Evolutionary conservation across 106 monocot species (phyloP), one percentile per base, ranked within the genome.

Genomic region (Dioscorea dumetorum): DNA sequence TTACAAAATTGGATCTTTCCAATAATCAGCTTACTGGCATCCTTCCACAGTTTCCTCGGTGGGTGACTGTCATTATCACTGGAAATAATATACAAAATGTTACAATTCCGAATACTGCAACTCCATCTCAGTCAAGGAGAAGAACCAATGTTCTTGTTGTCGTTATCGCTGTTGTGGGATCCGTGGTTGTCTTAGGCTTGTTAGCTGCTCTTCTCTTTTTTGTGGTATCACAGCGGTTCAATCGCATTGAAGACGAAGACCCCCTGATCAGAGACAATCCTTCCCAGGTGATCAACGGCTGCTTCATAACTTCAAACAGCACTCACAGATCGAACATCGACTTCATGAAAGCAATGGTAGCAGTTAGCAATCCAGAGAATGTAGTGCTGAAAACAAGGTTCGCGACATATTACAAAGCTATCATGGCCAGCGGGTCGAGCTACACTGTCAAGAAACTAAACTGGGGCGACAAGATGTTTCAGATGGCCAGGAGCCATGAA

Each of bases 381-480:
- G 58, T 87, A 23, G 56, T 72, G 32, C 51, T 77, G 50, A 87
- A 91, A 63, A 85, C 84, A 4, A 71, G 82, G 49, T 91, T 84
- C 69, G 77, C 79, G 8, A 87, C 87, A 12, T 82, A 85, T 58
- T 91, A 84, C 72, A 81, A 75, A 54, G 82, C 76, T 24, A 56
- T 56, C 21, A 91, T 91, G 87, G 74, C 91, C 2, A 85, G 70
- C 33, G 91, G 91, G 2, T 48, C 31, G 11, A 68, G 41, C 62
- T 91, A 87, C 52, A 61, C 67, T 12, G 68, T 85, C 5, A 91
- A 91, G 71, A 87, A 87, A 65, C 75, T 91, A 53, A 76, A 80
- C 49, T 78, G 68, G 66, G 70, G 61, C 22, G 84, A 82, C 22
- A 91, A 84, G 58, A 74, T 77, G 8, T 73, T 91, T 74, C 86